These are phyloP conservation scores for Psilocybe cubensis DNA, from an alignment of 768 basidiomycete genomes.

Conservation along the genomic window DNA sequence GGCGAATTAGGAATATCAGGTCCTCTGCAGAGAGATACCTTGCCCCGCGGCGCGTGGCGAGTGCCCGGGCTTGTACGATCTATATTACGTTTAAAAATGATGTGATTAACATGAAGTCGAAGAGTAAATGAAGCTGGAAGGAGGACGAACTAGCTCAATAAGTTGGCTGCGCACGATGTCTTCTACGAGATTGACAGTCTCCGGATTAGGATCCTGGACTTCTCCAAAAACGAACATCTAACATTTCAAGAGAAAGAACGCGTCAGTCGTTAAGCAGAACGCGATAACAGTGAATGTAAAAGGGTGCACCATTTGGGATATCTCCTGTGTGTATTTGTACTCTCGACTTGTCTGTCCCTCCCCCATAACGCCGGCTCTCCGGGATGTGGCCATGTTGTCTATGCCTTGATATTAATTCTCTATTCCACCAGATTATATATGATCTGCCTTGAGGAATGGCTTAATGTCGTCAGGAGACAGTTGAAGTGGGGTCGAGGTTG, in stretches of 20 bases:
- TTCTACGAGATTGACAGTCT: constrained; percentile 93
- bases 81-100: constrained; percentile 28
- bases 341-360: constrained; percentile 36
- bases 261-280: background rate
- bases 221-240: constrained; percentile 99
- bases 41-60: constrained; percentile 82
- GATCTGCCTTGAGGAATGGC: no score
- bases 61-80: constrained; percentile 89
- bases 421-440: no score
- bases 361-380: constrained; percentile 6
- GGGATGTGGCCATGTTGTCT: constrained; percentile 17
- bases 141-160: constrained; percentile 74
- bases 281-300: background rate
- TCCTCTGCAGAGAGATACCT: constrained; percentile 92
- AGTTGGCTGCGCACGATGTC: constrained; percentile 92
- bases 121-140: background rate
- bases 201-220: constrained; percentile 85
- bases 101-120: background rate
- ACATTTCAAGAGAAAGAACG: constrained; percentile 31
- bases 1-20: constrained; percentile 93
- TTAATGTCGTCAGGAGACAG: no score
- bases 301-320: constrained; percentile 85
- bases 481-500: no score
- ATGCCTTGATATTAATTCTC: no score
- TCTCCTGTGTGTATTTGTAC: constrained; percentile 91